Evolutionary conservation across 1,139 yeast species (phyloP).

Genomic region (Candida freyschussii): DNA sequence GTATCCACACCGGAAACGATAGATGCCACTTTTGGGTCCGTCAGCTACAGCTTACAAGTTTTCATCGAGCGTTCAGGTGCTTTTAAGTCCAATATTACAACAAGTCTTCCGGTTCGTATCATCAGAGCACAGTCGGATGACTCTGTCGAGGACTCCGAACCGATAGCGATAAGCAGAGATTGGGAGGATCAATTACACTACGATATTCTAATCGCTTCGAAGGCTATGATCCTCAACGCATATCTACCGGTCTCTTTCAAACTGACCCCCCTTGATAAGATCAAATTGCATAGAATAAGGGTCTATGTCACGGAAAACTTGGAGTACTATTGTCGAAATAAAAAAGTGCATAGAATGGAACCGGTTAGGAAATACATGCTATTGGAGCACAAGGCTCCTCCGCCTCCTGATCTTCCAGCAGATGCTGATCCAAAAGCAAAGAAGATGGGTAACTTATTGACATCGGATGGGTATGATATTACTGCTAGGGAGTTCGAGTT

Average conservation of each 20-base stretch:
- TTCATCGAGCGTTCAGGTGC: conserved; percentile 73
- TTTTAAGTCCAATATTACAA: conserved; percentile 70
- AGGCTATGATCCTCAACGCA: conserved; percentile 78
- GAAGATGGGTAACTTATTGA: conserved; percentile 37
- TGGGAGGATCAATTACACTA: conserved; percentile 93
- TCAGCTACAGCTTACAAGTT: conserved; percentile 65
- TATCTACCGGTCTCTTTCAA: conserved; percentile 79
- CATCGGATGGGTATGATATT: conserved; percentile 33
- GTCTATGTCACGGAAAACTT: conserved; percentile 82
- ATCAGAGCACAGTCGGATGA: conserved; percentile 75
- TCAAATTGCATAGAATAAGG: conserved; percentile 79
- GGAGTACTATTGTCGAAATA: conserved; percentile 82
- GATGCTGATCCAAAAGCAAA: conserved; percentile 33
- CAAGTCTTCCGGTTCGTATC: conserved; percentile 57
- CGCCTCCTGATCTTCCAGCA: conserved; percentile 27
- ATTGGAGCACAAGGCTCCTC: conserved; percentile 70
- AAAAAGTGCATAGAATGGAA: conserved; percentile 87
- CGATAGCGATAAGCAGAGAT: conserved; percentile 81
- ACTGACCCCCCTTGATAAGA: conserved; percentile 82
- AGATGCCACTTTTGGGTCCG: conserved; percentile 75
- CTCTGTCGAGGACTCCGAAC: conserved; percentile 85
- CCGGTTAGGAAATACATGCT: conserved; percentile 77
- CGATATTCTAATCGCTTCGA: conserved; percentile 86
- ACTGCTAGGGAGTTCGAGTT: conserved; percentile 69
- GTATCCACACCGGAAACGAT: conserved; percentile 80